Evolutionary conservation across 2,329 filamentous ascomycete species (phyloP).

Genomic region (Pyricularia sp.): DNA sequence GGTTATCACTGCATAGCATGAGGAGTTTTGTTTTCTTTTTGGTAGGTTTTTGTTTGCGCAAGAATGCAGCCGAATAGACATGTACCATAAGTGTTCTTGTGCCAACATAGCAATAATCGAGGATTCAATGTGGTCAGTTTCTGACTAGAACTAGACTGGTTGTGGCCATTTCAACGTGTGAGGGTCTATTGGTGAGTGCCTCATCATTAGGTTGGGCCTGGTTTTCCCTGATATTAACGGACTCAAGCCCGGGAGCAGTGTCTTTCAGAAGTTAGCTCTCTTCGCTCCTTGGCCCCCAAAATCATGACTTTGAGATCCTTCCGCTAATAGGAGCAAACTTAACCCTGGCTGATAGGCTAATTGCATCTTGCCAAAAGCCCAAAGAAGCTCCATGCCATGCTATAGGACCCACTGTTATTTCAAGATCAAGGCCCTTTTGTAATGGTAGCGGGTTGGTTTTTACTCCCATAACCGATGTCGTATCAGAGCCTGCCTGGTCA

Average conservation of each 20-base stretch:
- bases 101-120: background rate
- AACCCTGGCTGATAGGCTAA: background rate
- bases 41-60: background rate
- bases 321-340: background rate
- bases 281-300: background rate
- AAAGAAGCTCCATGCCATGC: background rate
- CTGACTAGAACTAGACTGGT: background rate
- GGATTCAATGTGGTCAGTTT: background rate
- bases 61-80: background rate
- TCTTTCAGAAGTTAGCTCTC: background rate
- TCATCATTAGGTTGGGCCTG: too few species aligned
- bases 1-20: conserved; percentile 3
- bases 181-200: too few species aligned
- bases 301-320: background rate
- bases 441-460: background rate
- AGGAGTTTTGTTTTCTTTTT: conserved; percentile 3
- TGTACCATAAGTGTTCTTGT: background rate
- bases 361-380: background rate
- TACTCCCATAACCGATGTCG: background rate
- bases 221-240: too few species aligned
- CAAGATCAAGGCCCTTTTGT: background rate
- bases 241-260: background rate
- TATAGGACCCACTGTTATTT: background rate
- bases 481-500: background rate
- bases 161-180: too few species aligned